These are phyloP conservation scores for Phialophora expanda DNA, from an alignment of 2,329 filamentous ascomycete species.

Conservation along the genomic window DNA sequence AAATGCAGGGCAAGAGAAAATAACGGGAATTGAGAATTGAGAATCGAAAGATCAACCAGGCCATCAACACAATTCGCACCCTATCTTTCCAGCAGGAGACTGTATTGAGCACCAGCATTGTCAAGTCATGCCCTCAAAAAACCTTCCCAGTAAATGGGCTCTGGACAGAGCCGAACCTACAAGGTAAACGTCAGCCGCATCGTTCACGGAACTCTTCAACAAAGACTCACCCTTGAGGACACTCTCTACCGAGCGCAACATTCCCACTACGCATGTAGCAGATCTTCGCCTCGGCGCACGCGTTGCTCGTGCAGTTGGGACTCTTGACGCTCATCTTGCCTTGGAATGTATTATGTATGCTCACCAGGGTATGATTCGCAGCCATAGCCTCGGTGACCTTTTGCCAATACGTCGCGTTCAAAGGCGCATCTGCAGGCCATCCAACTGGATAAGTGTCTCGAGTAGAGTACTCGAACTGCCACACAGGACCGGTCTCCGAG, in stretches of 20 bases:
- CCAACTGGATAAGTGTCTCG: constrained; percentile 55
- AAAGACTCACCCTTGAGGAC: constrained; percentile 57
- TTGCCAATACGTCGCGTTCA: constrained; percentile 67
- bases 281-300: constrained; percentile 60
- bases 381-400: constrained; percentile 63
- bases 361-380: constrained; percentile 55
- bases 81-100: background rate
- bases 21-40: background rate
- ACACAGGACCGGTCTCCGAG: constrained; percentile 53
- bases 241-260: constrained; percentile 57
- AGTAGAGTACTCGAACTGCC: constrained; percentile 58
- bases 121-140: constrained; percentile 1
- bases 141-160: constrained; percentile 23
- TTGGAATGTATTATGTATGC: constrained; percentile 57
- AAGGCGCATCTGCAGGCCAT: constrained; percentile 56
- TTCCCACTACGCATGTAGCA: constrained; percentile 66
- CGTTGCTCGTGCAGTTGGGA: constrained; percentile 59
- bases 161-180: constrained; percentile 24
- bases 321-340: constrained; percentile 58
- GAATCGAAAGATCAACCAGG: background rate
- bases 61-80: background rate
- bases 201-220: background rate
- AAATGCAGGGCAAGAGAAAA: background rate
- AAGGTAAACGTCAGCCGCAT: background rate
- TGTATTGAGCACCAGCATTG: background rate